Conservation (phyloP, 768 basidiomycete species). For the Cubamyces sp. region DNA sequence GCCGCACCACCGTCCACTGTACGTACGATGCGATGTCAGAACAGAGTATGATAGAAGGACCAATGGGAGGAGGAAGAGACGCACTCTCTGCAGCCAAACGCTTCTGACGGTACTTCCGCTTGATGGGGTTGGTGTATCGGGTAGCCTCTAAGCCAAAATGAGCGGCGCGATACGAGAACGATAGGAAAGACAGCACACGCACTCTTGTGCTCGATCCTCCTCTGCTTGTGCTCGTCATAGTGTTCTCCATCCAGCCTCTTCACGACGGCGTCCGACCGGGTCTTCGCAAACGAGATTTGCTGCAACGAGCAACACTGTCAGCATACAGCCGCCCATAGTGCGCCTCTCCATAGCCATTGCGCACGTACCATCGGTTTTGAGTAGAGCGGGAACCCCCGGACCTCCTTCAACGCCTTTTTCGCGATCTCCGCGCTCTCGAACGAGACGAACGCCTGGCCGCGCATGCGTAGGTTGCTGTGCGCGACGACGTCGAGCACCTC, state of each 20-base stretch:
- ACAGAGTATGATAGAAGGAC: conserved; percentile 1
- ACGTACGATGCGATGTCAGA: not conserved
- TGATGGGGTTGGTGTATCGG: conserved; percentile 88
- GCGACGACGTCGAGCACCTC: conserved; percentile 95
- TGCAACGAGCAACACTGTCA: conserved; percentile 37
- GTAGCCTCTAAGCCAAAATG: conserved; percentile 60
- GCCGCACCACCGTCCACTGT: conserved; percentile 73
- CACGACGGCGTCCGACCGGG: conserved; percentile 89
- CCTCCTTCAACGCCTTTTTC: conserved; percentile 88
- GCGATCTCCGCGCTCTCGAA: conserved; percentile 85
- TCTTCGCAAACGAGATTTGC: conserved; percentile 95
- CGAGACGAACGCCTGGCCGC: conserved; percentile 97
- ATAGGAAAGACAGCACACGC: conserved; percentile 33
- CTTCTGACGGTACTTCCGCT: conserved; percentile 83
- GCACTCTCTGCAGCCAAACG: conserved; percentile 79
- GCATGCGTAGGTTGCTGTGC: conserved; percentile 93
- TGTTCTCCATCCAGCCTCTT: conserved; percentile 67
- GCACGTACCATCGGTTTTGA: conserved; percentile 89
- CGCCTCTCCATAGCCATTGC: not conserved
- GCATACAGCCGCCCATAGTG: not conserved
- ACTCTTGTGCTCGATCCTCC: conserved; percentile 86
- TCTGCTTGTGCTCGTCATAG: conserved; percentile 76
- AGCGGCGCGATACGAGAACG: not conserved
- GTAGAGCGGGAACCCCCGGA: conserved; percentile 92
- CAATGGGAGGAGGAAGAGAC: conserved; percentile 33